Conservation (phyloP, 768 basidiomycete species). For the Tephrocybe sp. region DNA sequence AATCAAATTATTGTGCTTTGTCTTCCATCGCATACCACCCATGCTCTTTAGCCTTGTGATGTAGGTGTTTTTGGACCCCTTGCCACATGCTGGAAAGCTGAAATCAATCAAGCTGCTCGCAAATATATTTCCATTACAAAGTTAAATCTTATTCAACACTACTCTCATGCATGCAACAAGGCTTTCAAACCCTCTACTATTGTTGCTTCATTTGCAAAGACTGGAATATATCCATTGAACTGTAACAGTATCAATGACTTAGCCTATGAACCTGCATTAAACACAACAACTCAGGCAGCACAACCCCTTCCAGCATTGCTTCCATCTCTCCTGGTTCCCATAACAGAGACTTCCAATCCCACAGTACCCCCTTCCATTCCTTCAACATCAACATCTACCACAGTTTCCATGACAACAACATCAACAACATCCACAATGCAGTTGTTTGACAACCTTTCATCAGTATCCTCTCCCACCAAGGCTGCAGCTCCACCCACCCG, state of each 20-base stretch:
- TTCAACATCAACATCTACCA: neutral
- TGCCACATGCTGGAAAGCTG: slow-evolving; percentile 26
- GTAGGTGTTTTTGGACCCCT: slow-evolving; percentile 39
- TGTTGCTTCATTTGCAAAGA: slow-evolving; percentile 17
- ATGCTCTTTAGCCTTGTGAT: slow-evolving; percentile 35
- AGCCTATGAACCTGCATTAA: slow-evolving; percentile 2
- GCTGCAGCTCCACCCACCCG: too few species aligned
- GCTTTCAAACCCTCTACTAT: slow-evolving; percentile 22
- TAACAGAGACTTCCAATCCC: slow-evolving; percentile 13
- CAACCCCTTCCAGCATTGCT: slow-evolving; percentile 22
- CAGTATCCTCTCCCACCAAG: slow-evolving; percentile 6
- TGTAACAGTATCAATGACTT: slow-evolving; percentile 9
- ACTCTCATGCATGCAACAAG: slow-evolving; percentile 10
- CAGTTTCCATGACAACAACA: too few species aligned
- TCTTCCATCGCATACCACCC: slow-evolving; percentile 36
- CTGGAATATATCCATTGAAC: slow-evolving; percentile 23
- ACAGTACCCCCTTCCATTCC: neutral
- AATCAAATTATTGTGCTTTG: slow-evolving; percentile 34
- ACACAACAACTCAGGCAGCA: slow-evolving; percentile 20
- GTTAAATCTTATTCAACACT: slow-evolving; percentile 11
- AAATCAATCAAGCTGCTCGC: slow-evolving; percentile 18
- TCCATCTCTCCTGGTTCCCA: too few species aligned
- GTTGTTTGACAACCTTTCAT: too few species aligned
- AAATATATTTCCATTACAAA: slow-evolving; percentile 12
- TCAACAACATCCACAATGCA: too few species aligned